A percentile compares a stretch with the other conserved stretches of the same genome.
These are phyloP conservation scores for Phytophthora fragariaefolia DNA, from an alignment of 352 stramenopile species.

Conservation along the genomic window DNA sequence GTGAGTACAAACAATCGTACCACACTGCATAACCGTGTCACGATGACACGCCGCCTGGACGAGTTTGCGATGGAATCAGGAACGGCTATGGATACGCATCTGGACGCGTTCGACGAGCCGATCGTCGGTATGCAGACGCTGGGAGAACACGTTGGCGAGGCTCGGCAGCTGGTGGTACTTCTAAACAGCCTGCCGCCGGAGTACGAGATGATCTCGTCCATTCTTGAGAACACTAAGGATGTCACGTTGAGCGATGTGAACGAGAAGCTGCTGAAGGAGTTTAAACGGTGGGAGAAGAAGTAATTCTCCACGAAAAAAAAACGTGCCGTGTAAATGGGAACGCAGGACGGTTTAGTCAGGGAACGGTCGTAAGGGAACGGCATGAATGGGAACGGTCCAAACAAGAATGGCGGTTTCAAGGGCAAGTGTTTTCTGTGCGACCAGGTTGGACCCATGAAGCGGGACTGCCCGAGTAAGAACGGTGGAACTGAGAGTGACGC, in stretches of 20 bases:
- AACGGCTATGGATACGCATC: conserved; percentile 13
- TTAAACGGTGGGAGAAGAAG: conserved; percentile 24
- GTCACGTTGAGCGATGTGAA: conserved; percentile 25
- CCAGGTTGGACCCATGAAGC: neutral
- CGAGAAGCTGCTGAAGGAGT: conserved; percentile 31
- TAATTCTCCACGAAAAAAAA: too few relatives aligned
- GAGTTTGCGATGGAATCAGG: neutral
- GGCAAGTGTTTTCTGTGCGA: neutral
- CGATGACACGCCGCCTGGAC: conserved; percentile 13
- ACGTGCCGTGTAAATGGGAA: too few relatives aligned
- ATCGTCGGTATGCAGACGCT: conserved; percentile 33
- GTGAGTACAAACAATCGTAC: conserved; percentile 32
- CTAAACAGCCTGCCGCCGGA: conserved; percentile 33
- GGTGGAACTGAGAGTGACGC: neutral
- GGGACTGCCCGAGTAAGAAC: neutral
- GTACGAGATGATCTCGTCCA: conserved; percentile 28
- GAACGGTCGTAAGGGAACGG: conserved; percentile 15
- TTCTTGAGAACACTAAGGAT: conserved; percentile 23
- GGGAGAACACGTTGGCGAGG: conserved; percentile 26
- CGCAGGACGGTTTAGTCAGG: too few relatives aligned
- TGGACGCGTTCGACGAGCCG: conserved; percentile 39
- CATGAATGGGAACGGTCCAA: neutral
- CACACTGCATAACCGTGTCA: conserved; percentile 38
- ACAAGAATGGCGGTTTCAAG: neutral
- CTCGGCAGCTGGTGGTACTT: conserved; percentile 33